Evolutionary conservation across 129 eudicot species (phyloP), one percentile per base, ranked within the genome.

Genomic region (Gnaphalium uliginosum): DNA sequence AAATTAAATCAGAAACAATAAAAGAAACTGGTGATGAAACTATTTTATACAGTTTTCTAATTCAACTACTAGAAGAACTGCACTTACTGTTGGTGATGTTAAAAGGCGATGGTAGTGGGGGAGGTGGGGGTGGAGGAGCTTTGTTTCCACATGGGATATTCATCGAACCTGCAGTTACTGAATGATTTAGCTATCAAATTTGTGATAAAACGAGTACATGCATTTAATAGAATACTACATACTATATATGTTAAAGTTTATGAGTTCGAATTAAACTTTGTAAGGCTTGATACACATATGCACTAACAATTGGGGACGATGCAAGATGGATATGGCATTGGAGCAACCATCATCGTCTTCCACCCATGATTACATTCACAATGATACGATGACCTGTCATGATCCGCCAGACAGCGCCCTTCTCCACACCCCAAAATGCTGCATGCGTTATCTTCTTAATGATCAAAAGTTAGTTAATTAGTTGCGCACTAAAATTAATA

Each of bases 361-460:
- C 86, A 82, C 11, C 86, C 86, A 59, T 54, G 64, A 48, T 78
- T 48, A 68, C 86, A 82, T 43, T 65, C 67, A 27, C 86, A 82
- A 66, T 66, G 76, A 68, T 71, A 67, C 7, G 79, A 76, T 22
- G 11, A 48, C 1, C 24, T 2, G 8, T 27, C 4, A 14, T 54
- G 30, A 19, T 41, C 71, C 4, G 48, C 37, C 26, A 77, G 67
- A 72, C 85, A 82, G 5, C 23, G 43, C 48, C 85, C 85, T 77
- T 82, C 43, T 58, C 76, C 86, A 57, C 86, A 78, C 27, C 77
- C 77, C 33, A 64, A 72, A 21, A 19, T 65, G 66, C 4, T 65
- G 53, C 86, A 82, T 15, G 56, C 32, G 32, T 66, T 24, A 75
- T 75, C 72, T 65, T 63, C 79, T 41, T 5, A 2, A 46, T 51